Percentiles rank a stretch among this genome's conserved stretches.
Conservation (phyloP, 306 rosid species). For the Fragaria nilgerrensis region DNA sequence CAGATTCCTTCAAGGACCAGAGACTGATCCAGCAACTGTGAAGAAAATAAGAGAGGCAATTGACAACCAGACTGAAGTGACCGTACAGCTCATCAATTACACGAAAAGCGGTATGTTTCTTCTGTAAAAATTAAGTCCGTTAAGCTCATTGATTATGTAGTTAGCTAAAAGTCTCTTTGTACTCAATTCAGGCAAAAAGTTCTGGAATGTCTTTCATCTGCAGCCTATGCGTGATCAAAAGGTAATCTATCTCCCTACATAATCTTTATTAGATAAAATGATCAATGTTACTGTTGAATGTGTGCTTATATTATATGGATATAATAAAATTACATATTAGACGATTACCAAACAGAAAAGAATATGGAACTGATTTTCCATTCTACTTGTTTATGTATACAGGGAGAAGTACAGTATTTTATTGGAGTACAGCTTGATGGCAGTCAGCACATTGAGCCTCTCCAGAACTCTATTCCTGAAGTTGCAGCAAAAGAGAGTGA, state of each 20-base stretch:
- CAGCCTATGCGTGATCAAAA: slow-evolving; percentile 99
- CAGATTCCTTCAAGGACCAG: slow-evolving; percentile 97
- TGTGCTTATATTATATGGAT: background rate
- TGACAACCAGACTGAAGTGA: slow-evolving; percentile 85
- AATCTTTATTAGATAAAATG: slow-evolving; percentile 15
- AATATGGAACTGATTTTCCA: background rate
- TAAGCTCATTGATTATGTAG: background rate
- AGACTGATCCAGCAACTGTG: slow-evolving; percentile 90
- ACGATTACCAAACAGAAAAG: background rate
- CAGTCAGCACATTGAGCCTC: slow-evolving; percentile 93
- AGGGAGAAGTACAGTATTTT: slow-evolving; percentile 98
- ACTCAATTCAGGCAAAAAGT: slow-evolving; percentile 71
- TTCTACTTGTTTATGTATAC: slow-evolving; percentile 27
- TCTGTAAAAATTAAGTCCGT: background rate
- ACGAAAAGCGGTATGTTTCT: slow-evolving; percentile 68
- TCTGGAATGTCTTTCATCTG: slow-evolving; percentile 95
- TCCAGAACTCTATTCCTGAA: slow-evolving; percentile 61
- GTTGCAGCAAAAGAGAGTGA: slow-evolving; percentile 67
- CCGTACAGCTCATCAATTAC: slow-evolving; percentile 93
- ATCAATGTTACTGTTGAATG: slow-evolving; percentile 14
- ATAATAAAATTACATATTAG: background rate
- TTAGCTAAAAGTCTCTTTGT: slow-evolving; percentile 12
- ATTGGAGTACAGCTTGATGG: slow-evolving; percentile 99
- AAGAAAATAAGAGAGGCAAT: slow-evolving; percentile 86
- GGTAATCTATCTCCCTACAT: slow-evolving; percentile 36